phyloP scores from a whole-genome alignment of 2,329 filamentous ascomycete genomes.

The Chaetomium olivaceum region DNA sequence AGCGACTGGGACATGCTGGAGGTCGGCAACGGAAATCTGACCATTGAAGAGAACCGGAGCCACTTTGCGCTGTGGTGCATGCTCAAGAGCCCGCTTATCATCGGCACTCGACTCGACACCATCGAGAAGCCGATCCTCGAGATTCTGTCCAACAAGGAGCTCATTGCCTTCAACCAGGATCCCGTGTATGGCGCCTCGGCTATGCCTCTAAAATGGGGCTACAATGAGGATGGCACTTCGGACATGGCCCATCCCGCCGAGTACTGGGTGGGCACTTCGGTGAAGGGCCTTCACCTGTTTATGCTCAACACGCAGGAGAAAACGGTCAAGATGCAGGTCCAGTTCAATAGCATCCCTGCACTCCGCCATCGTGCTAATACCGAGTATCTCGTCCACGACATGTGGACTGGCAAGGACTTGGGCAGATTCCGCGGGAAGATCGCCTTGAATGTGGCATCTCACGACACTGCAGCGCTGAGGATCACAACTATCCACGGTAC shows the following conservation, averaged over 20 bases:
- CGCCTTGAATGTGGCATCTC: too few species aligned
- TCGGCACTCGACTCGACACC: slow-evolving; percentile 16
- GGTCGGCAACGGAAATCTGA: slow-evolving; percentile 25
- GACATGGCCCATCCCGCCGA: slow-evolving; percentile 11
- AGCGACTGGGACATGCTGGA: slow-evolving; percentile 26
- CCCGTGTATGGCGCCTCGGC: slow-evolving; percentile 16
- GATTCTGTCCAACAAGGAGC: slow-evolving; percentile 19
- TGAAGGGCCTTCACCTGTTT: slow-evolving; percentile 14
- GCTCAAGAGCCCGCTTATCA: slow-evolving; percentile 19
- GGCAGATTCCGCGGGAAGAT: too few species aligned
- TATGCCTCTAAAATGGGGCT: slow-evolving; percentile 16
- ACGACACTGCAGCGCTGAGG: too few species aligned
- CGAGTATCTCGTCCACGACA: too few species aligned
- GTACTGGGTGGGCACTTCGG: slow-evolving; percentile 18
- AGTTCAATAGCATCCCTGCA: too few species aligned
- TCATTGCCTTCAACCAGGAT: slow-evolving; percentile 23
- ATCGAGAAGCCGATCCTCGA: slow-evolving; percentile 13
- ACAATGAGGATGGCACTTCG: slow-evolving; percentile 3
- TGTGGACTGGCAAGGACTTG: too few species aligned
- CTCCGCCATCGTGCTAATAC: too few species aligned
- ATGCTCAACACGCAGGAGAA: slow-evolving; percentile 12
- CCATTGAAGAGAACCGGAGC: slow-evolving; percentile 18
- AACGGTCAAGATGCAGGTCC: too few species aligned
- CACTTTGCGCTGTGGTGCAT: slow-evolving; percentile 25
- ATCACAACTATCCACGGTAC: too few species aligned